A percentile compares a stretch with the other conserved stretches of the same genome.
Evolutionary conservation across 1,284 basidiomycete genomes (phyloP).

Genomic region (Naganishia liquefaciens): DNA sequence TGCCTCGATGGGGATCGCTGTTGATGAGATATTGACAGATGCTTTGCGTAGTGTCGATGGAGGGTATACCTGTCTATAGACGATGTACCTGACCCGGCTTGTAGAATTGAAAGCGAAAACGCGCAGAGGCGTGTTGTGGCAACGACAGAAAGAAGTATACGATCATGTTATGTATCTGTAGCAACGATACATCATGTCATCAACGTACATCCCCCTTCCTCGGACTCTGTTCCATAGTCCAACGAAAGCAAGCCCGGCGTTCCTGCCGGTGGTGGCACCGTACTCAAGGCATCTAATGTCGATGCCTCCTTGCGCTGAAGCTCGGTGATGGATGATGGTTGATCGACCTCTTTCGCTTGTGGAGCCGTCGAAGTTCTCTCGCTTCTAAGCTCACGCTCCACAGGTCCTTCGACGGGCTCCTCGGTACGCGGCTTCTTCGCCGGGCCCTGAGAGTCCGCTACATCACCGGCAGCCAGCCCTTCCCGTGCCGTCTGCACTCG

Average conservation of each 20-base stretch:
- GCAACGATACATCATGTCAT: not conserved
- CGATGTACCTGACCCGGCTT: not conserved
- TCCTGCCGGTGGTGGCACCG: not conserved
- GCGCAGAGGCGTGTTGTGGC: not conserved
- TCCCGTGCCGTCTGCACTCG: no score
- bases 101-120: not conserved
- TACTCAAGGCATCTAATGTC: not conserved
- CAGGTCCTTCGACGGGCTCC: no score
- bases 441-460: not conserved
- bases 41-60: constrained; percentile 37
- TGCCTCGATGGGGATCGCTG: constrained; percentile 38
- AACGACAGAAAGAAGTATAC: no score
- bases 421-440: not conserved
- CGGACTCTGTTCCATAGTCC: constrained; percentile 21
- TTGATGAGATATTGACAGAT: not conserved
- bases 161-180: no score
- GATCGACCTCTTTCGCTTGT: not conserved
- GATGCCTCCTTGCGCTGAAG: not conserved
- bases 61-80: constrained; percentile 39
- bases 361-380: not conserved
- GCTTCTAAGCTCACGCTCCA: no score
- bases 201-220: not conserved
- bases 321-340: not conserved
- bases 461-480: not conserved
- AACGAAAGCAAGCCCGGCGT: constrained; percentile 2